Base-by-base conservation (phyloP, 768 basidiomycete genomes). In the Leucocoprinus birnbaumii region DNA sequence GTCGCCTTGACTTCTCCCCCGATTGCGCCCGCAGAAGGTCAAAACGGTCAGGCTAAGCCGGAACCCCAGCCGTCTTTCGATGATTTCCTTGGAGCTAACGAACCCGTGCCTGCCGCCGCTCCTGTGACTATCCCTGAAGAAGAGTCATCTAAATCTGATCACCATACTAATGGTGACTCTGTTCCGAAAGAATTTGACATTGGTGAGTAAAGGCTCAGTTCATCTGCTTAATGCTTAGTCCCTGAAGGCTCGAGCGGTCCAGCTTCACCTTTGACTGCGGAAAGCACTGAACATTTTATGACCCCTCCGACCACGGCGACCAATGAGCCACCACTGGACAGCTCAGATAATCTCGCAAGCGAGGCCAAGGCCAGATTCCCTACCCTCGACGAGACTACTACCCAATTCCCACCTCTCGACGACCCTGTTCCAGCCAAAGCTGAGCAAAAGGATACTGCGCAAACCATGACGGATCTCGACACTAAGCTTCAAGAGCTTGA, bases 401-500 rank as follows among this genome's bases (percentile, higher is more conserved):
- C 74, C 1, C 61, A 72, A 26, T 76, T 77, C 64, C 74, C 79
- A 26, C 66, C 71, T 19, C 58, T 78, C 51, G 72, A 73, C 27
- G 64, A 62, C 26, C n/a, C 18, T 57, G 22, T 60, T 65, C 18
- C 46, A 59, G 11, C 57, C 58, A 9, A 63, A 62, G 3, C 59
- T 25, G 37, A 34, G 31, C 44, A 57, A 37, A 24, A 48, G n/a
- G 40, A 48, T 25, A 34, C 47, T 38, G 24, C 25, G 25, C 34
- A 22, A 16, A 18, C 24, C n/a, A 68, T 34, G 46, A 59, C 50
- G 18, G 51, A 56, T 48, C 27, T 58, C 16, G 48, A 65, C 3
- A 61, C 78, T 6, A 64, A 73, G 37, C 70, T 84, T 16, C 77
- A 79, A 52, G 84, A 88, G 48, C 63, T 87, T 51, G 85, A 86